These are phyloP conservation scores for Clonostachys chloroleuca DNA, from an alignment of 2,329 filamentous ascomycete species.

Conservation along the genomic window DNA sequence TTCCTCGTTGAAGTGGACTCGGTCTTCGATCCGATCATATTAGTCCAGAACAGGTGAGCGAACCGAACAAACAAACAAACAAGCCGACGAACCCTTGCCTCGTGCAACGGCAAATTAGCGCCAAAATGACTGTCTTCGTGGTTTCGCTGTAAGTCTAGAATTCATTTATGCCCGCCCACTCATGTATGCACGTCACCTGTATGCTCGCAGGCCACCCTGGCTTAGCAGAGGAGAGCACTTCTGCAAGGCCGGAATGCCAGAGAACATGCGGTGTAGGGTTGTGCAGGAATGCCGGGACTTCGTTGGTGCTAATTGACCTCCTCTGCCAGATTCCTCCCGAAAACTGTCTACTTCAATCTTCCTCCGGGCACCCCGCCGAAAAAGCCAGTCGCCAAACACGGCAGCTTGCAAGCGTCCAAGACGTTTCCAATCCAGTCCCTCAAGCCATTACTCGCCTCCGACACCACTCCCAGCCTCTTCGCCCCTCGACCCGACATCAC, in stretches of 20 bases:
- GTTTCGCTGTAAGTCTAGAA: conserved; percentile 27
- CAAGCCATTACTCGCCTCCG: conserved; percentile 9
- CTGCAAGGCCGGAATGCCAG: conserved; percentile 5
- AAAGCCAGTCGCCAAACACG: conserved; percentile 5
- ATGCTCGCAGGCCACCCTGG: not conserved
- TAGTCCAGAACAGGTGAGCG: too few relatives aligned
- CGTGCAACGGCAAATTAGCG: too few relatives aligned
- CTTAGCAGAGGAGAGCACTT: not conserved
- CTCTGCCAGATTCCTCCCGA: conserved; percentile 72
- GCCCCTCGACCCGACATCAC: conserved; percentile 40
- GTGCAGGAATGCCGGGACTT: not conserved
- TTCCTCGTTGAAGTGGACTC: too few relatives aligned
- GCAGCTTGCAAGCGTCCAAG: conserved; percentile 12
- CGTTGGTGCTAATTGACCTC: not conserved
- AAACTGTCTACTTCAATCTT: conserved; percentile 84
- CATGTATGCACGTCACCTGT: conserved; percentile 1
- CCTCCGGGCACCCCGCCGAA: conserved; percentile 39
- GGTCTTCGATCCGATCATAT: too few relatives aligned
- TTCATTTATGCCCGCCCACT: not conserved
- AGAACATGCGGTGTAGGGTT: not conserved
- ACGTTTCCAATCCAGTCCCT: conserved; percentile 13
- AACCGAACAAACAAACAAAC: too few relatives aligned
- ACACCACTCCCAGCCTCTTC: conserved; percentile 48
- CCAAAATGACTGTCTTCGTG: conserved; percentile 34
- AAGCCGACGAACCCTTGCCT: too few relatives aligned